Evolutionary conservation across 2,329 filamentous ascomycete genomes (phyloP), one percentile per base, ranked within the genome.

Genomic region (Ophiostoma ulmi): DNA sequence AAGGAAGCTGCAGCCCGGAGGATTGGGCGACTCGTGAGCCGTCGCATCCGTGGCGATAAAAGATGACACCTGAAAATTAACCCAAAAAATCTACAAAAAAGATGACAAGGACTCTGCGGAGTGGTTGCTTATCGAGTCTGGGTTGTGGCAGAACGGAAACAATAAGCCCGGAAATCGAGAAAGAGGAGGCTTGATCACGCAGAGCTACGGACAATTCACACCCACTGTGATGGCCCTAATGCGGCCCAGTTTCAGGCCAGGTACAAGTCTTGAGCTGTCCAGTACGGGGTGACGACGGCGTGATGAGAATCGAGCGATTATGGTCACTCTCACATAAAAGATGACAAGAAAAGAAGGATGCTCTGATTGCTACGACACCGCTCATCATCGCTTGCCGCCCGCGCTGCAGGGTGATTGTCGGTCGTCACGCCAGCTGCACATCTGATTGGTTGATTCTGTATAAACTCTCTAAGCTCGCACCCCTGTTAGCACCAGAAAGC

Each of bases 351-450:
- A 48, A 48, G 17, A 48, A 48, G 17, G 17, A 48, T 11, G 1
- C 26, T 63, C 13, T n/a, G 5, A 31, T 11, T 64, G 7, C 31
- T 36, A 36, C 61, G 63, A 65, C 36, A 65, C 63, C 63, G 63
- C 63, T 65, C 36, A 65, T 35, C 55, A 35, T 39, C 20, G 55
- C 76, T 84, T 84, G 79, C 83, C 83, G 83, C 83, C 82, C 78
- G 76, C 74, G 77, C 73, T 74, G 74, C 77, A 73, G 74, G 75
- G 75, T 78, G 78, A 78, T 78, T 78, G 74, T 73, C 68, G 73
- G 76, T 77, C 76, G 79, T 83, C 82, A 83, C 81, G 75, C 73
- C 71, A 70, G 65, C 72, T 71, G 64, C 71, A 67, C 20, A 67
- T 71, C 71, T 81, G 75, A 83, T 84, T 83, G 81, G 82, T 66